Percentiles rank a stretch among this genome's conserved stretches.
These are phyloP conservation scores for Euphorbia peplus DNA, from an alignment of 345 rosid genomes.

Conservation along the genomic window DNA sequence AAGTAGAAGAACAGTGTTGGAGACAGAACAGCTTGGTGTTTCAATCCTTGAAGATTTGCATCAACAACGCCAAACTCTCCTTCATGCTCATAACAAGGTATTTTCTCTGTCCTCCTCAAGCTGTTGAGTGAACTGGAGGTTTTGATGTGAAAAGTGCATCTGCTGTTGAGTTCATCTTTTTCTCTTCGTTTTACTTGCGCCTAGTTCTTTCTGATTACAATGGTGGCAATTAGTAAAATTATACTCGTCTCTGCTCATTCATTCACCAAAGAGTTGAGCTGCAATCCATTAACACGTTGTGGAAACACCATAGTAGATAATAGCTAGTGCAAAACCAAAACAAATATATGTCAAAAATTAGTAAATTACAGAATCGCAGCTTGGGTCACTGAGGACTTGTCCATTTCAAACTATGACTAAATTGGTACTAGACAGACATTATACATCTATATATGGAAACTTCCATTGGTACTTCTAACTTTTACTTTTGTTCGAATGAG, in stretches of 20 bases:
- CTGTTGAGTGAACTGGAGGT: neutral
- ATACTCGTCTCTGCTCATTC: neutral
- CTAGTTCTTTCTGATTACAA: neutral
- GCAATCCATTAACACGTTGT: neutral
- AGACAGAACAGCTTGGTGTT: conserved; percentile 96
- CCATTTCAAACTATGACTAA: no score
- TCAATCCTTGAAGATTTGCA: conserved; percentile 93
- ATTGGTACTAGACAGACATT: no score
- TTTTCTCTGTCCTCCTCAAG: neutral
- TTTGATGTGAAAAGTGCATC: neutral
- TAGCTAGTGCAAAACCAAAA: no score
- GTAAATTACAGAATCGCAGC: no score
- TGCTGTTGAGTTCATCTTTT: neutral
- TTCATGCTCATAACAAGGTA: conserved; percentile 75
- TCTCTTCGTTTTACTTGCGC: neutral
- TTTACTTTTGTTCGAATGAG: no score
- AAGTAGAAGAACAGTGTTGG: conserved; percentile 82
- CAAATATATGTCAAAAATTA: no score
- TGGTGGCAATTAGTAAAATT: neutral
- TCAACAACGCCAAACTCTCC: conserved; percentile 82
- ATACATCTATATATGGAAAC: no score
- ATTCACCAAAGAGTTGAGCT: neutral
- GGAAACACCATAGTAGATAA: no score
- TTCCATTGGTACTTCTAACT: no score
- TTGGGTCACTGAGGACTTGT: no score